Conservation (phyloP, 495 filamentous ascomycete species). For the Penicillium ochrochloron region DNA sequence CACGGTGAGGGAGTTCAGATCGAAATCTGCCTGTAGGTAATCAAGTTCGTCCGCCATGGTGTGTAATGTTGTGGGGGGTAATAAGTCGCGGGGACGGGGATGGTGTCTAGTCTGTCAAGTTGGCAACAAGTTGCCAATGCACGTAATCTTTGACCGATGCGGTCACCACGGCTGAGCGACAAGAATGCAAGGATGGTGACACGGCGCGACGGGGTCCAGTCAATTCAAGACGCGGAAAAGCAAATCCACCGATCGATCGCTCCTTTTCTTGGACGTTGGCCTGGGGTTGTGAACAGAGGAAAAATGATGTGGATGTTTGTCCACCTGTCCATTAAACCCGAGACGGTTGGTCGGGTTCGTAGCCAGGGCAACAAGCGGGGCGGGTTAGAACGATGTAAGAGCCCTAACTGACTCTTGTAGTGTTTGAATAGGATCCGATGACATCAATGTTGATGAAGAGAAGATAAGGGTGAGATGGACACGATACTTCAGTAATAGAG, state of each 20-base stretch:
- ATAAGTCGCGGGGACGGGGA: background rate
- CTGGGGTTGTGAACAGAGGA: conserved; percentile 19
- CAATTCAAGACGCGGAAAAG: conserved; percentile 15
- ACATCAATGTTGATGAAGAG: background rate
- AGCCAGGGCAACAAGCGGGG: conserved; percentile 48
- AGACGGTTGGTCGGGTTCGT: conserved; percentile 32
- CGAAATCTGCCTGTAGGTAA: conserved; percentile 84
- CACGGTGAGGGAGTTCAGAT: conserved; percentile 80
- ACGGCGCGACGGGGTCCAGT: conserved; percentile 18
- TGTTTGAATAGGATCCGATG: background rate
- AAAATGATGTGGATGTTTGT: conserved; percentile 29
- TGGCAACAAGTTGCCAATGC: conserved; percentile 14
- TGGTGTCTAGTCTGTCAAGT: background rate
- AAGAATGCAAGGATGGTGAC: conserved; percentile 13
- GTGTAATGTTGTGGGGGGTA: conserved; percentile 16
- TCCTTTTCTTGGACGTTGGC: conserved; percentile 28
- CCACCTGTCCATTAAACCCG: conserved; percentile 35
- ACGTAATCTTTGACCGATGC: conserved; percentile 15
- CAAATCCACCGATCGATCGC: conserved; percentile 32
- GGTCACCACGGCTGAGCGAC: background rate
- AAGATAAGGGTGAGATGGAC: background rate
- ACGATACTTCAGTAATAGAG: background rate
- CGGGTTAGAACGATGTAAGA: conserved; percentile 13
- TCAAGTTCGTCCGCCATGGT: conserved; percentile 73
- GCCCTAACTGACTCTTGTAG: background rate